Evolutionary conservation across 352 stramenopile species (phyloP).

Genomic region (Pythium biforme): DNA sequence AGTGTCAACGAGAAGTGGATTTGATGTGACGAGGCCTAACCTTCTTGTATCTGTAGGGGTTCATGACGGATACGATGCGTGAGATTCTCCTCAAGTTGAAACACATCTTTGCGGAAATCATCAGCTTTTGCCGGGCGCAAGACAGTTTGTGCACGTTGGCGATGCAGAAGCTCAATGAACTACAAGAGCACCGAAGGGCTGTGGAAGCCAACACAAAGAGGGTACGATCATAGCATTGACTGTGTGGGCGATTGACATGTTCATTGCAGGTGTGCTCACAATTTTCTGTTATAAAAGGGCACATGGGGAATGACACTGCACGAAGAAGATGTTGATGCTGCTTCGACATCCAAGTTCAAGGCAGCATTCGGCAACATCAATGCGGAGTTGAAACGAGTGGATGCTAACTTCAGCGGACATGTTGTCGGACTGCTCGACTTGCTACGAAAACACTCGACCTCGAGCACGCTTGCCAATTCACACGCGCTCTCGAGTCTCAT

Average conservation of each 20-base stretch:
- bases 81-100: constrained; percentile 78
- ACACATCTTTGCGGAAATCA: constrained; percentile 78
- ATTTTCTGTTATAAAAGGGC: constrained; percentile 31
- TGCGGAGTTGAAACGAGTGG: constrained; percentile 40
- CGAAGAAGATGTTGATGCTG: constrained; percentile 40
- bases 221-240: no score
- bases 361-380: constrained; percentile 24
- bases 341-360: constrained; percentile 14
- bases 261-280: neutral
- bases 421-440: constrained; percentile 74
- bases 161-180: constrained; percentile 67
- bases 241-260: no score
- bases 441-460: constrained; percentile 33
- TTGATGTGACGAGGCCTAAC: neutral
- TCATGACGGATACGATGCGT: constrained; percentile 78
- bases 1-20: neutral
- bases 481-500: constrained; percentile 85
- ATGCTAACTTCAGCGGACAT: constrained; percentile 50
- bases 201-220: constrained; percentile 48
- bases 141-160: constrained; percentile 80
- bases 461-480: constrained; percentile 37
- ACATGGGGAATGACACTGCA: constrained; percentile 59
- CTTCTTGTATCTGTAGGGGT: constrained; percentile 43
- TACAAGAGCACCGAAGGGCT: constrained; percentile 48
- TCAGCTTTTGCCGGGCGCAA: constrained; percentile 81